Percentiles rank a stretch among this genome's conserved stretches.
phyloP scores from a whole-genome alignment of 345 rosid genomes.

The Jatropha curcas region DNA sequence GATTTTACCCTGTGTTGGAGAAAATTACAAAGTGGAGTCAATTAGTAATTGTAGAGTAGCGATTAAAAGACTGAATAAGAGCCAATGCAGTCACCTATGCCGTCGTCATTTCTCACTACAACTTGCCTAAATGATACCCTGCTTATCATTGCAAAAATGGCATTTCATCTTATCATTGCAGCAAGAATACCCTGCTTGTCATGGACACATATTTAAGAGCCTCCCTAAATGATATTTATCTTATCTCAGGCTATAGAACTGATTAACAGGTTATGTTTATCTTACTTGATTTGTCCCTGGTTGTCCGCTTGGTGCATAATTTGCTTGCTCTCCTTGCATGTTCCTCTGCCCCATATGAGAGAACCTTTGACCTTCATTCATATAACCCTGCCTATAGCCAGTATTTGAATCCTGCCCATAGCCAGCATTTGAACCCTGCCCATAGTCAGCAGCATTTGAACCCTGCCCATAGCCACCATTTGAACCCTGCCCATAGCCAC shows the following conservation, averaged over 20 bases:
- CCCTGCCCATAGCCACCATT: conserved; percentile 32
- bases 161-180: no score
- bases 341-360: conserved; percentile 47
- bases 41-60: background rate
- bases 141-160: no score
- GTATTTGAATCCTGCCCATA: conserved; percentile 32
- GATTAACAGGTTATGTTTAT: conserved; percentile 5
- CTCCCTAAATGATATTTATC: background rate
- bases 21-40: background rate
- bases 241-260: background rate
- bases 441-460: no score
- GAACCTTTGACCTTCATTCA: conserved; percentile 28
- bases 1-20: no score
- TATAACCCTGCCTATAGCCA: conserved; percentile 29
- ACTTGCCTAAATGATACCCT: background rate
- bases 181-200: background rate
- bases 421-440: conserved; percentile 31
- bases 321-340: conserved; percentile 43
- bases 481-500: conserved; percentile 36
- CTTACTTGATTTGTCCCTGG: conserved; percentile 46
- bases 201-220: background rate
- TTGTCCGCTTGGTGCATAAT: conserved; percentile 41
- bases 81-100: background rate
- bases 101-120: background rate
- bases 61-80: background rate